These are phyloP conservation scores for Xylaria sp. DNA, from an alignment of 2,329 filamentous ascomycete species.

Conservation along the genomic window DNA sequence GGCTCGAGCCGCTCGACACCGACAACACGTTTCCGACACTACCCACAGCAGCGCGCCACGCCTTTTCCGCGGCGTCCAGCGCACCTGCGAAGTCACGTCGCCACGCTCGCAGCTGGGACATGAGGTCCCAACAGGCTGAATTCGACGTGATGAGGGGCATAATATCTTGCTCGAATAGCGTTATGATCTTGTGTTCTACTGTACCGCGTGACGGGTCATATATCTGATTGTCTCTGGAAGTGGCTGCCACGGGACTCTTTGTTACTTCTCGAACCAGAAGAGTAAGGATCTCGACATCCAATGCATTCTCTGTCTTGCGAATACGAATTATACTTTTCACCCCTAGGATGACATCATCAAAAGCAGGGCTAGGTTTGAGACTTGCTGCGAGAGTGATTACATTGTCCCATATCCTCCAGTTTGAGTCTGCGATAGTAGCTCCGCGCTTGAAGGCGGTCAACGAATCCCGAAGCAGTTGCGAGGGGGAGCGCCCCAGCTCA, in stretches of 20 bases:
- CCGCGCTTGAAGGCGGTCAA: constrained; percentile 88
- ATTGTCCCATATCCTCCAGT: constrained; percentile 97
- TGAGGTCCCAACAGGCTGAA: constrained; percentile 78
- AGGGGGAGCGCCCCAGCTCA: constrained; percentile 60
- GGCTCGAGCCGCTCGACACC: constrained; percentile 50
- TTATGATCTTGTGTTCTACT: constrained; percentile 70
- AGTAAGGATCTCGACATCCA: constrained; percentile 79
- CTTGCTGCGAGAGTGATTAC: constrained; percentile 87
- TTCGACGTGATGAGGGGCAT: constrained; percentile 86
- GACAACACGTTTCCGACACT: constrained; percentile 60
- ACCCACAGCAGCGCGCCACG: constrained; percentile 78
- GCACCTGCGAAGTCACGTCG: constrained; percentile 75
- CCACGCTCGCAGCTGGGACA: constrained; percentile 79
- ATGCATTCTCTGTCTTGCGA: constrained; percentile 77
- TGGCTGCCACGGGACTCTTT: constrained; percentile 46
- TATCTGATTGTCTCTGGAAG: constrained; percentile 46
- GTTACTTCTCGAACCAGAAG: constrained; percentile 76
- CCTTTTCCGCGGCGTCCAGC: constrained; percentile 86
- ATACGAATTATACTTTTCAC: constrained; percentile 80
- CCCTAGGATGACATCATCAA: constrained; percentile 79
- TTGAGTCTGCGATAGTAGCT: constrained; percentile 82
- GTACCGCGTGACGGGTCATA: constrained; percentile 66
- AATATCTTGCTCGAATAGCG: constrained; percentile 78
- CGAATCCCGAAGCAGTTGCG: constrained; percentile 74
- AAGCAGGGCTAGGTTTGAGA: constrained; percentile 74